Conservation (phyloP, 2,329 filamentous ascomycete genomes). For the Apiospora marii region DNA sequence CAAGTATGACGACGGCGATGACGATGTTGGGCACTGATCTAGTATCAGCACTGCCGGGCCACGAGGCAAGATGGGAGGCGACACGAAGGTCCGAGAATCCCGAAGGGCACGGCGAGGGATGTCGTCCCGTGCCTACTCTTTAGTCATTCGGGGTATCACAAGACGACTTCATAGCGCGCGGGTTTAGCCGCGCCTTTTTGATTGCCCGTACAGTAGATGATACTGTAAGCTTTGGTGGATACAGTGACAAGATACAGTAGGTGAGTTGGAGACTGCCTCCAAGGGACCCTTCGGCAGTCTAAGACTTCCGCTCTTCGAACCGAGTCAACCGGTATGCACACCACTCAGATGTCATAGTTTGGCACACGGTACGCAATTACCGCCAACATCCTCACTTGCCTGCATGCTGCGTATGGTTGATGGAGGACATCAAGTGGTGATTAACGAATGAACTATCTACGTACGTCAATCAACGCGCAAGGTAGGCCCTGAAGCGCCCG, state of each 20-base stretch:
- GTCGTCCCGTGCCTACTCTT: background rate
- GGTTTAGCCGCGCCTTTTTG: constrained; percentile 17
- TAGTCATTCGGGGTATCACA: constrained; percentile 17
- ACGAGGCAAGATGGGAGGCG: background rate
- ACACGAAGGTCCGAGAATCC: background rate
- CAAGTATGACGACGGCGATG: background rate
- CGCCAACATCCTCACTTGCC: background rate
- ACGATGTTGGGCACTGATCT: background rate
- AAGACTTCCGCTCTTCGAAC: background rate
- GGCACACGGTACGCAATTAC: background rate
- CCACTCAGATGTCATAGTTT: background rate
- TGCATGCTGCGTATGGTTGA: background rate
- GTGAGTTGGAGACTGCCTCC: background rate
- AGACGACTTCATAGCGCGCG: constrained; percentile 7
- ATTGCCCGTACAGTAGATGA: too few species aligned
- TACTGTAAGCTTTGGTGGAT: background rate
- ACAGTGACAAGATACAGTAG: background rate
- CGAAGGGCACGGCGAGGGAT: background rate
- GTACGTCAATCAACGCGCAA: background rate
- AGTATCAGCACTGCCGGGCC: background rate
- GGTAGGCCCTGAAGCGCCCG: background rate
- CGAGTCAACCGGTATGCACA: background rate
- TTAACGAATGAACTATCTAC: background rate
- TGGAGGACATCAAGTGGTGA: background rate
- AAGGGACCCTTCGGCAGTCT: background rate